Conservation (phyloP, 805 yeast genomes). For the Kazachstania viticola region DNA sequence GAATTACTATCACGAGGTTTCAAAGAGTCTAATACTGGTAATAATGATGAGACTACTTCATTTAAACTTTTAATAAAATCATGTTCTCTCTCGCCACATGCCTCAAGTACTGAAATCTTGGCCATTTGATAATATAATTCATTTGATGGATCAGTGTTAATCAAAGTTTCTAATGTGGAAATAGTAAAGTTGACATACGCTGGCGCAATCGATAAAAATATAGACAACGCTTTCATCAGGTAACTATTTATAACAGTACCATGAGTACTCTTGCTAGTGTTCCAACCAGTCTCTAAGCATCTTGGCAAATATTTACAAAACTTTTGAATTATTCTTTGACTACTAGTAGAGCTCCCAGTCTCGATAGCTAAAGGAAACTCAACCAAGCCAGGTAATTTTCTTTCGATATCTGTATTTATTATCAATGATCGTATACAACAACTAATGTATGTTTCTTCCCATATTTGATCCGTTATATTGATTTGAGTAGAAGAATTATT, state of each 20-base stretch:
- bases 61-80: slow-evolving; percentile 13
- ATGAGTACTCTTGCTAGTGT: slow-evolving; percentile 20
- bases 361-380: slow-evolving; percentile 35
- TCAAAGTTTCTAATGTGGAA: slow-evolving; percentile 8
- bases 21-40: slow-evolving; percentile 9
- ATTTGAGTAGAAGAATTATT: slow-evolving; percentile 23
- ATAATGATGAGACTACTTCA: slow-evolving; percentile 11
- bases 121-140: slow-evolving; percentile 18
- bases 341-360: slow-evolving; percentile 11
- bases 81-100: slow-evolving; percentile 14
- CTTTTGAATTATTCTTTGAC: slow-evolving; percentile 26
- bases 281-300: slow-evolving; percentile 38
- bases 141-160: slow-evolving; percentile 10
- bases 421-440: slow-evolving; percentile 42
- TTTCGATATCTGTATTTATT: slow-evolving; percentile 41
- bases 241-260: slow-evolving; percentile 35
- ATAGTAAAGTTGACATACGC: slow-evolving; percentile 14
- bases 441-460: slow-evolving; percentile 56
- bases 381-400: slow-evolving; percentile 48
- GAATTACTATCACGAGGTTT: slow-evolving; percentile 12
- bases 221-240: slow-evolving; percentile 38
- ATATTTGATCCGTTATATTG: slow-evolving; percentile 28
- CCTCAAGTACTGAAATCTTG: slow-evolving; percentile 15
- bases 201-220: slow-evolving; percentile 14
- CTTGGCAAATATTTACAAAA: slow-evolving; percentile 36